Base-by-base conservation (phyloP, 352 stramenopile species). In the Thalassiosira hispida region DNA sequence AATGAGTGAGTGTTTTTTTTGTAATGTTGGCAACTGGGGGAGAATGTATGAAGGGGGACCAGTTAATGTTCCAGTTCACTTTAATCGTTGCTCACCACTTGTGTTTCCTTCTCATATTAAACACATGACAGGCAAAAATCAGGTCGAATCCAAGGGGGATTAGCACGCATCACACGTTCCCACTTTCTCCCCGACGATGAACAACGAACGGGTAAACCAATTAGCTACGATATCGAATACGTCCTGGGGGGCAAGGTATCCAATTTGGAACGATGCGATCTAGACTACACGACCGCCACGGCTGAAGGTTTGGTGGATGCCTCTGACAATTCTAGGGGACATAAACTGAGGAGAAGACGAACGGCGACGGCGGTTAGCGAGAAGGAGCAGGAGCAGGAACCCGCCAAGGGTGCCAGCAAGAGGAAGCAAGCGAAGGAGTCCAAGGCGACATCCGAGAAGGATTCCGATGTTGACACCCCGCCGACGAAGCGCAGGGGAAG, bases 271-370 rank as follows among this genome's bases (percentile, higher is more conserved):
- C 67, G 86, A 63, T n/a, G 52, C 16, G 80, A 90, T 8, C 65
- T 93, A 49, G 29, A 74, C 5, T 85, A 92, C 65, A 91, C 88
- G 6, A 92, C 88, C n/a, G 88, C 83, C 14, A 70, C 52, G 38
- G 73, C 71, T 14, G 86, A 92, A 51, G 88, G 84, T 46, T 74
- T 92, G 72, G 77, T 80, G 1, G 83, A 81, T 31, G 77, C 83
- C 22, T 63, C 55, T 31, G 63, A 80, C 52, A 51, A 53, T 59
- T 49, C 62, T 52, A 49, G 62, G 56, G 51, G 64, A 14, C 55
- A 46, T 38, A 42, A 68, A 6, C 31, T 57, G 20, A 40, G 56
- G 18, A 55, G 64, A 27, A 35, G 66, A 65, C 22, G 33, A 25
- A 5, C 64, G 31, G 35, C 64, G 22, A 20, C 60, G 42, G 35